phyloP scores from a whole-genome alignment of 768 basidiomycete genomes.

The Multifurca ochricompacta region DNA sequence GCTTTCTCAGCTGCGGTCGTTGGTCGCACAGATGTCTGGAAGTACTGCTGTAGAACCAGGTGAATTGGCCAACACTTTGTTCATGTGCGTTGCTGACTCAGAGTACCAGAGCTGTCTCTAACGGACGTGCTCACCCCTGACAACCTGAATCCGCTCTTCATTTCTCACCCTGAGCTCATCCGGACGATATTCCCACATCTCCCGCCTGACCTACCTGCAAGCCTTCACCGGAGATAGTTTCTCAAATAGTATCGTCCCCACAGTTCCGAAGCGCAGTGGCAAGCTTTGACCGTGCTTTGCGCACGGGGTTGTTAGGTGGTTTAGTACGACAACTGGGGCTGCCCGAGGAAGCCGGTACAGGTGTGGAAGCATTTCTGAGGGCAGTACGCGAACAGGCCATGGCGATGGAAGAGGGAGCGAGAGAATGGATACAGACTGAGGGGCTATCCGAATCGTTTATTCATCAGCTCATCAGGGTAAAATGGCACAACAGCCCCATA shows the following conservation, averaged over 20 bases:
- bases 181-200: slow-evolving; percentile 71
- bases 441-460: slow-evolving; percentile 1
- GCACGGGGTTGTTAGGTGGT: slow-evolving; percentile 69
- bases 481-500: slow-evolving; percentile 1
- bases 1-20: slow-evolving; percentile 49
- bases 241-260: slow-evolving; percentile 71
- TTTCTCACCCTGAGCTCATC: slow-evolving; percentile 59
- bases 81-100: slow-evolving; percentile 7
- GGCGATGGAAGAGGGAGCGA: slow-evolving; percentile 41
- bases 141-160: slow-evolving; percentile 66
- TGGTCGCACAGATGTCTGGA: slow-evolving; percentile 38
- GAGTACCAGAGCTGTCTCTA: slow-evolving; percentile 49
- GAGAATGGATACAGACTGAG: slow-evolving; percentile 74
- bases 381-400: slow-evolving; percentile 73
- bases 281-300: slow-evolving; percentile 76
- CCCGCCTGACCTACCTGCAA: slow-evolving; percentile 65
- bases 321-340: slow-evolving; percentile 74
- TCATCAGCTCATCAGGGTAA: slow-evolving; percentile 1
- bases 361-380: slow-evolving; percentile 70
- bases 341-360: slow-evolving; percentile 75
- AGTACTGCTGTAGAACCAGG: slow-evolving; percentile 30
- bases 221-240: slow-evolving; percentile 59
- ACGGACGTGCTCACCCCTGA: slow-evolving; percentile 69
- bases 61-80: slow-evolving; percentile 20
- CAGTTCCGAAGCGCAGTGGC: slow-evolving; percentile 76